Conservation (phyloP, 73 alveolate species). For the Paramecium pentaurelia region DNA sequence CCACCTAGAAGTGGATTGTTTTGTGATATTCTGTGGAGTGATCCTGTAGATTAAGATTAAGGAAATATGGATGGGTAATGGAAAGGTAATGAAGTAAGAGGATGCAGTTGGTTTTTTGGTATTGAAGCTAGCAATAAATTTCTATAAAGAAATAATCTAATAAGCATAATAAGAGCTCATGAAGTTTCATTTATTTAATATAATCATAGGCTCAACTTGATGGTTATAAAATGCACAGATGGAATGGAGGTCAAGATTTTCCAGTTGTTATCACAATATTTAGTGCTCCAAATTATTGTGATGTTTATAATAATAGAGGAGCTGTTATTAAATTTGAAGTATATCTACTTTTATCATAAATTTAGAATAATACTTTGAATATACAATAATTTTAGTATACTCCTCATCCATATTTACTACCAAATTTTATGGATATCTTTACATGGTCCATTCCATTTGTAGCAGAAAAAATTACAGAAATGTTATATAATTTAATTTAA, state of each 20-base stretch:
- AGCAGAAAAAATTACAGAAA: conserved; percentile 86
- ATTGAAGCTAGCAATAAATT: conserved; percentile 77
- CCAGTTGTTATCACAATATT: conserved; percentile 94
- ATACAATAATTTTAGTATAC: conserved; percentile 89
- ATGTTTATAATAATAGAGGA: conserved; percentile 93
- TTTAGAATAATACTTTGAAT: conserved; percentile 79
- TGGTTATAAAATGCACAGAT: conserved; percentile 94
- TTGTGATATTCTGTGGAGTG: conserved; percentile 86
- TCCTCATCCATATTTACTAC: conserved; percentile 90
- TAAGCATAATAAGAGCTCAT: conserved; percentile 88
- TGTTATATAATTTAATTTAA: conserved; percentile 67
- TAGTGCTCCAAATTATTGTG: conserved; percentile 96
- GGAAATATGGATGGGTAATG: conserved; percentile 68
- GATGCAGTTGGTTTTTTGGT: conserved; percentile 81
- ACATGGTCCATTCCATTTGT: conserved; percentile 93
- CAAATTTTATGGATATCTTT: conserved; percentile 88
- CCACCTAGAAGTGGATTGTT: conserved; percentile 86
- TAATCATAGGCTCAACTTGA: conserved; percentile 75
- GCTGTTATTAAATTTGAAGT: conserved; percentile 88
- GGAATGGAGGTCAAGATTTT: conserved; percentile 91
- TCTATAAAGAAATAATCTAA: conserved; percentile 71
- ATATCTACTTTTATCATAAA: background rate
- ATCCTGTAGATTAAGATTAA: conserved; percentile 84
- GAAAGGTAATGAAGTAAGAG: conserved; percentile 76
- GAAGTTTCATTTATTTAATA: conserved; percentile 43